Base-by-base conservation (phyloP, 2,329 filamentous ascomycete species). In the Paecilomyces fulvus region DNA sequence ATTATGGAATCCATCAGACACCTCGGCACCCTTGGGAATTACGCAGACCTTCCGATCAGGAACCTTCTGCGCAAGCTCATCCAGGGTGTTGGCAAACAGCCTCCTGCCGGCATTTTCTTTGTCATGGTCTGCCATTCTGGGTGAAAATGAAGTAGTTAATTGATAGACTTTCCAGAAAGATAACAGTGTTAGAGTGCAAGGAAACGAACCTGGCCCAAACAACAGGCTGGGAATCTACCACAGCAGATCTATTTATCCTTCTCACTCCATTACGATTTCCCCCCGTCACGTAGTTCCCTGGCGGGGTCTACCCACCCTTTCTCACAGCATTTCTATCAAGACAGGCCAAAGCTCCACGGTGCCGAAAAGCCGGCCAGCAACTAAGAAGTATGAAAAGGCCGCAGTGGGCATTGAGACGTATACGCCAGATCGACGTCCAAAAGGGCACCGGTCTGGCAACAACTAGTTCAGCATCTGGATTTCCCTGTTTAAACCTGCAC, bases 31-130 rank as follows among this genome's bases (percentile, higher is more conserved):
- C 43, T 55, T 56, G 14, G 54, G 54, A 14, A 60, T 55, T 17
- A 52, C 17, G 50, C 58, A 56, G 25, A 53, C 48, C 8, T 52
- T 56, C 46, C 33, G 56, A 12, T 37, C 52, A 11, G 56, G 58
- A 10, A 50, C 14, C 14, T 48, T 49, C 21, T 55, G 21, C 30
- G 56, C 58, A 49, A 58, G 37, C 9, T 56, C 50, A 14, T 60
- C 58, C 9, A 60, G 50, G 43, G 55, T 43, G 2, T 52, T 49
- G 43, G 55, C 28, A 52, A 60, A 52, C 17, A 60, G 56, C 54
- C 56, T 58, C 33, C 50, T 56, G 12, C 54, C 56, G 46, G 54
- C 51, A 49, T 53, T 43, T 31, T 25, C 30, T 20, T 48, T 33
- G 10, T 31, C 23, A 28, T 46, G 20, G 31, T 30, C 31, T 30